These are phyloP conservation scores for Leccinum subgranulosum DNA, from an alignment of 768 basidiomycete genomes.

Conservation along the genomic window DNA sequence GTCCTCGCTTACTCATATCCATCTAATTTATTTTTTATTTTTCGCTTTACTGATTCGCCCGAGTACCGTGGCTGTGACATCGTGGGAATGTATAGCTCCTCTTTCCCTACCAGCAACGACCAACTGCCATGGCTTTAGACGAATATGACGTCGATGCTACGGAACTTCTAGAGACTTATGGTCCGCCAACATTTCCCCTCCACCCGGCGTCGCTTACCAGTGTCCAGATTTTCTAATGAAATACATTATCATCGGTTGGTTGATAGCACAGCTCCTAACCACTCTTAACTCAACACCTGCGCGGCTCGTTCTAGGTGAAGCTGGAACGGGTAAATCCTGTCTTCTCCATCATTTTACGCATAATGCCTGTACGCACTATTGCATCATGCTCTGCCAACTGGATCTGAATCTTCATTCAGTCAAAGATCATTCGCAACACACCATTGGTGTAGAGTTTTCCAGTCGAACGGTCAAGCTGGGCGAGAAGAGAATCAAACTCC, in stretches of 20 bases:
- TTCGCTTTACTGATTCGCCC: too few relatives aligned
- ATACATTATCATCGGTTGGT: constrained; percentile 90
- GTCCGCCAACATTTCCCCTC: constrained; percentile 38
- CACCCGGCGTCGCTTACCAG: constrained; percentile 12
- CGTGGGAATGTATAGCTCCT: constrained; percentile 22
- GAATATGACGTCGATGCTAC: constrained; percentile 82
- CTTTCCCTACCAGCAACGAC: neutral
- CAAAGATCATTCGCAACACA: constrained; percentile 95
- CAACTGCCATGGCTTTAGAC: constrained; percentile 47
- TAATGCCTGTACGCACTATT: constrained; percentile 75
- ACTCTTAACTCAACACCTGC: constrained; percentile 6
- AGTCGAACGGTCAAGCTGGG: constrained; percentile 90
- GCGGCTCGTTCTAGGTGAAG: constrained; percentile 63
- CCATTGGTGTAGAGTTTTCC: constrained; percentile 98
- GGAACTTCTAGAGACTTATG: constrained; percentile 92
- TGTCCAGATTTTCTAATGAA: constrained; percentile 94
- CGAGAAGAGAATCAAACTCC: constrained; percentile 92
- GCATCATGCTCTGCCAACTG: neutral
- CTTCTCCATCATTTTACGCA: constrained; percentile 95
- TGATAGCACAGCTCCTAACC: constrained; percentile 2
- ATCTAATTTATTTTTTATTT: too few relatives aligned
- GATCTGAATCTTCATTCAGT: constrained; percentile 47
- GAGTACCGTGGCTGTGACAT: neutral
- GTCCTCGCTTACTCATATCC: too few relatives aligned
- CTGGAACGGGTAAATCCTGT: constrained; percentile 97